These are phyloP conservation scores for Russula compacta DNA, from an alignment of 768 basidiomycete genomes.

Conservation along the genomic window DNA sequence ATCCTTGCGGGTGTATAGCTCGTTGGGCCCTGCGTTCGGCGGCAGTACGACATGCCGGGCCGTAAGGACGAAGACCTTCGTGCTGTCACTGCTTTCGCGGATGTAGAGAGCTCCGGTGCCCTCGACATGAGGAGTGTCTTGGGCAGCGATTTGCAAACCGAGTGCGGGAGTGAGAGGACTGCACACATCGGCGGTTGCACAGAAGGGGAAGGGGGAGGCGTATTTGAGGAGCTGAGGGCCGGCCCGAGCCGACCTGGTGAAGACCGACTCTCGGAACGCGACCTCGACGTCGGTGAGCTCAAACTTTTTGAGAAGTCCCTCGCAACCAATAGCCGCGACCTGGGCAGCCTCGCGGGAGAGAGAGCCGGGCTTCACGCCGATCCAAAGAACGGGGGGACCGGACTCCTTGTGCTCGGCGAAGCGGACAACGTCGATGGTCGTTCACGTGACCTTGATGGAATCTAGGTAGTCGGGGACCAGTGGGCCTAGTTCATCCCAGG, in stretches of 20 bases:
- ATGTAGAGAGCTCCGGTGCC: slow-evolving; percentile 32
- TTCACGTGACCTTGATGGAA: slow-evolving; percentile 24
- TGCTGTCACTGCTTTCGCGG: slow-evolving; percentile 18
- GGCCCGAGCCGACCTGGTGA: background rate
- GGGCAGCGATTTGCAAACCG: slow-evolving; percentile 30
- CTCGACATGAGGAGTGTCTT: slow-evolving; percentile 26
- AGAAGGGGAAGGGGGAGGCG: background rate
- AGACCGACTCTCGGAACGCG: slow-evolving; percentile 27
- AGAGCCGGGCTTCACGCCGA: slow-evolving; percentile 28
- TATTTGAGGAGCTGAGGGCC: slow-evolving; percentile 27
- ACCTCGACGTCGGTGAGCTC: slow-evolving; percentile 29
- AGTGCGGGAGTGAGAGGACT: slow-evolving; percentile 31
- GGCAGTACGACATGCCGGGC: slow-evolving; percentile 28
- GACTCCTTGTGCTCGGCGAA: slow-evolving; percentile 25
- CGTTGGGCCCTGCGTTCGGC: background rate
- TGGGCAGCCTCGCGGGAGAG: slow-evolving; percentile 22
- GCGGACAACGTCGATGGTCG: slow-evolving; percentile 27
- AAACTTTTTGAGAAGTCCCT: slow-evolving; percentile 23
- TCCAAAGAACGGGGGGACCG: slow-evolving; percentile 24
- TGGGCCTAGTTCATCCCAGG: slow-evolving; percentile 24
- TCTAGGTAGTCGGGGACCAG: slow-evolving; percentile 25
- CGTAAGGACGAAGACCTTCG: slow-evolving; percentile 27
- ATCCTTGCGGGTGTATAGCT: too few species aligned
- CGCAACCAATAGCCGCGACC: slow-evolving; percentile 22
- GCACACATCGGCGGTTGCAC: background rate